phyloP scores from a whole-genome alignment of 2,329 filamentous ascomycete genomes.

The Ceratocystiopsis sp. region DNA sequence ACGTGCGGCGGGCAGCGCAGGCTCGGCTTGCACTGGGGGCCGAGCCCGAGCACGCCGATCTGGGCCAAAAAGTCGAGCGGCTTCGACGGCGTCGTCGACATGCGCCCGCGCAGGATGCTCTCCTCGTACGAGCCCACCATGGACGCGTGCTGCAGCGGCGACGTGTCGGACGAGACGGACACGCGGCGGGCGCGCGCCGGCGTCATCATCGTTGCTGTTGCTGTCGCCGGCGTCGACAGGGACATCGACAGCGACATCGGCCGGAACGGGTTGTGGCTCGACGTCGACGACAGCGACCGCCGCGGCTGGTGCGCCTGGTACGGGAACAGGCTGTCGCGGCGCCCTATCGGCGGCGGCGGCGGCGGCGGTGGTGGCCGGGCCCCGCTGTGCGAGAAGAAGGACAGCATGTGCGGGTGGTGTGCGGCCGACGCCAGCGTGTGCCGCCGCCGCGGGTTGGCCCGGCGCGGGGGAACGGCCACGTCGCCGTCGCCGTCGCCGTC shows the following conservation, averaged over 20 bases:
- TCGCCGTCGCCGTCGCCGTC: constrained; percentile 31
- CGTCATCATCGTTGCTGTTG: constrained; percentile 20
- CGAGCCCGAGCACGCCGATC: constrained; percentile 80
- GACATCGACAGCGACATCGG: background rate
- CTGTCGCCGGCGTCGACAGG: constrained; percentile 15
- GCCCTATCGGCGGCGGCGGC: constrained; percentile 20
- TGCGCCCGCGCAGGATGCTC: constrained; percentile 81
- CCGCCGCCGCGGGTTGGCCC: constrained; percentile 36
- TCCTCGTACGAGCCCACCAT: constrained; percentile 98
- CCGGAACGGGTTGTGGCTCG: constrained; percentile 18
- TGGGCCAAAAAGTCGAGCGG: constrained; percentile 87
- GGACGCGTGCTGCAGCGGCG: constrained; percentile 71
- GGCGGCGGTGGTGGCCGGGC: too few relatives aligned
- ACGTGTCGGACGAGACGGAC: constrained; percentile 57
- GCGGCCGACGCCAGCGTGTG: constrained; percentile 55
- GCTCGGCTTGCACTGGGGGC: constrained; percentile 63
- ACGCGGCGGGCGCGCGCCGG: constrained; percentile 35
- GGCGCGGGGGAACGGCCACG: background rate
- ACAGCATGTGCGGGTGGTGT: background rate
- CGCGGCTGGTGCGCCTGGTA: constrained; percentile 68
- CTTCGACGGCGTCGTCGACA: constrained; percentile 91
- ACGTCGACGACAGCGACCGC: constrained; percentile 50
- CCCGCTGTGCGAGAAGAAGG: constrained; percentile 7
- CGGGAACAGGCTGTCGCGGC: constrained; percentile 43
- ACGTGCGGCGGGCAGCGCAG: constrained; percentile 81